Base-by-base conservation (phyloP, 2,329 filamentous ascomycete species). In the Xylaria sp. region DNA sequence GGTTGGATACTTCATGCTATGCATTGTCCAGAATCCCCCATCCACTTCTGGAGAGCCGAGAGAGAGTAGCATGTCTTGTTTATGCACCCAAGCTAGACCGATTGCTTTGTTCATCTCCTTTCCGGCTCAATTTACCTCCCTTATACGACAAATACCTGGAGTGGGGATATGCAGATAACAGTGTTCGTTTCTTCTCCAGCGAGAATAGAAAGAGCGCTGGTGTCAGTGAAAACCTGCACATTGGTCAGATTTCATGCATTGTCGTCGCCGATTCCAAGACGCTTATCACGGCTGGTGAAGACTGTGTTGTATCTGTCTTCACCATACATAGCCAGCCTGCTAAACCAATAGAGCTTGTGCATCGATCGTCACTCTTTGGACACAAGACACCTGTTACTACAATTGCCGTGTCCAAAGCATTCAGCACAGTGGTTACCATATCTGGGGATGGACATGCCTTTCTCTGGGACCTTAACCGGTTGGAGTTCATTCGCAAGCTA, bases 131-230 rank as follows among this genome's bases (percentile, higher is more conserved):
- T 76, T 90, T 98, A 13, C 92, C 94, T 0, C 94, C 95, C 0
- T 83, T 84, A 59, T 97, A 94, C 77, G 94, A 98, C 80, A 94
- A 94, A 75, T 97, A 94, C 76, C 87, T 98, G 73, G 94, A 98
- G 82, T 98, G 95, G 95, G 95, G 95, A 1, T 98, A 97, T 75
- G 92, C 93, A 0, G 96, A 99, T 79, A 93, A 93, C 74, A 97
- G 93, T 73, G 88, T 99, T 33, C 91, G 96, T 3, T 98, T 99
- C 84, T 97, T 93, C 82, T 89, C 92, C 64, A 90, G 91, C 57
- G 94, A 97, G 73, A 93, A 89, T 67, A 91, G 93, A 77, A 94
- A 93, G 82, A 84, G 83, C 85, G 89, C 97, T 43, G 95, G 95
- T 0, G 86, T 98, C 20, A 97, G 95, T 77, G 96, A 99, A 80